These are phyloP conservation scores for Sordariomycetes sp. DNA, from an alignment of 2,329 filamentous ascomycete species.

Conservation along the genomic window DNA sequence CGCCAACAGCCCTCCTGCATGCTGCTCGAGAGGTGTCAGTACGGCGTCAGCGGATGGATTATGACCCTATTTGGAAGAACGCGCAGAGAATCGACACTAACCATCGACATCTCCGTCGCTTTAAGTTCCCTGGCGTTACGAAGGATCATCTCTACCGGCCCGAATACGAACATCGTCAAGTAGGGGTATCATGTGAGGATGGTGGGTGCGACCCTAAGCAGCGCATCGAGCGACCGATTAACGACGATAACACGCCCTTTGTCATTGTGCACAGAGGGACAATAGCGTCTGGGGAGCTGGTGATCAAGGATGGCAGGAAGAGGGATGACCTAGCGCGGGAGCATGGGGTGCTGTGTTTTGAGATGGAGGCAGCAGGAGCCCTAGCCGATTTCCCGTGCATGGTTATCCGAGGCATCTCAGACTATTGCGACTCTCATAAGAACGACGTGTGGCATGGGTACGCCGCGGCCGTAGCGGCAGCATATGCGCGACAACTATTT, in stretches of 20 bases:
- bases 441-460: constrained; percentile 22
- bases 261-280: constrained; percentile 8
- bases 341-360: constrained; percentile 13
- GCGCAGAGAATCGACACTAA: constrained; percentile 5
- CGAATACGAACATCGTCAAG: constrained; percentile 3
- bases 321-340: not conserved
- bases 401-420: constrained; percentile 23
- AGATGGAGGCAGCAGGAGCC: constrained; percentile 7
- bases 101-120: constrained; percentile 3
- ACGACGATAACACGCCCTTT: too few relatives aligned
- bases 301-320: constrained; percentile 8
- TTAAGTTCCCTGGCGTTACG: constrained; percentile 4
- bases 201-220: constrained; percentile 4
- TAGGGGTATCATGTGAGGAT: constrained; percentile 5
- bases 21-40: constrained; percentile 7
- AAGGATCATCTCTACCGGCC: constrained; percentile 7
- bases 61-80: constrained; percentile 6
- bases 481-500: constrained; percentile 6
- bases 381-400: constrained; percentile 16
- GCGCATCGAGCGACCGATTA: constrained; percentile 5
- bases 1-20: constrained; percentile 8
- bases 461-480: constrained; percentile 20
- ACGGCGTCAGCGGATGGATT: not conserved
- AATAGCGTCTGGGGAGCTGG: constrained; percentile 9
- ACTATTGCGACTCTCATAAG: constrained; percentile 27